A percentile compares a stretch with the other conserved stretches of the same genome.
Conservation (phyloP, 179 eudicot species). For the Beta lomatogona region DNA sequence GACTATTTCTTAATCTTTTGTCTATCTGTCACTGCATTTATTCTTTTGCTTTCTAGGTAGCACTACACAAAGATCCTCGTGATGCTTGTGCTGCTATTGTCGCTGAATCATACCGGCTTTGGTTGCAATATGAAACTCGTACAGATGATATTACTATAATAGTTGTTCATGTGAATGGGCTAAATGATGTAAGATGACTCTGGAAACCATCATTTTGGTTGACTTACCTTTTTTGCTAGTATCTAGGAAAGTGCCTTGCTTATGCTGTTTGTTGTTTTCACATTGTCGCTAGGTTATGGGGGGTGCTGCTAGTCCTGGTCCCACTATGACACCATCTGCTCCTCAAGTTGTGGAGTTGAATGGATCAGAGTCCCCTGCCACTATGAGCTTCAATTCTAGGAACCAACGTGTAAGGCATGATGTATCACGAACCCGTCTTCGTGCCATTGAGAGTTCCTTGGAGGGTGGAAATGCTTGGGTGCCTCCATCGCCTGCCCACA, state of each 20-base stretch:
- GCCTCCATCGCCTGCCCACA: conserved; percentile 86
- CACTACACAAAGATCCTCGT: conserved; percentile 83
- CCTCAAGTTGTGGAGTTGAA: conserved; percentile 80
- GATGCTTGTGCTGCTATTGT: conserved; percentile 99
- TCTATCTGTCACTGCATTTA: conserved; percentile 12
- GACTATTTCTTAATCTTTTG: neutral
- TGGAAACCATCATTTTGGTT: conserved; percentile 5
- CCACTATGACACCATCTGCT: conserved; percentile 46
- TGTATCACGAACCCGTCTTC: conserved; percentile 84
- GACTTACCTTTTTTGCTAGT: neutral
- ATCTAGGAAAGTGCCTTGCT: conserved; percentile 10
- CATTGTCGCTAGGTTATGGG: conserved; percentile 45
- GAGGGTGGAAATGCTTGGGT: conserved; percentile 86
- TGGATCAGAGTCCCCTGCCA: conserved; percentile 88
- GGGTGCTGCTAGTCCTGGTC: conserved; percentile 49
- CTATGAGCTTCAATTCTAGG: conserved; percentile 55
- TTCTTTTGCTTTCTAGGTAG: conserved; percentile 53
- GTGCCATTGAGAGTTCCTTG: conserved; percentile 89
- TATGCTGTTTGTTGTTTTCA: conserved; percentile 2
- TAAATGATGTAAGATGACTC: conserved; percentile 60
- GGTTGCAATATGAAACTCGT: conserved; percentile 99
- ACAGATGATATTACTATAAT: conserved; percentile 96
- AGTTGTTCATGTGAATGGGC: conserved; percentile 81
- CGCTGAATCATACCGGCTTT: conserved; percentile 97
- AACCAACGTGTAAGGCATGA: conserved; percentile 84